Base-by-base conservation (phyloP, 257 asterid species). In the Echium plantagineum region DNA sequence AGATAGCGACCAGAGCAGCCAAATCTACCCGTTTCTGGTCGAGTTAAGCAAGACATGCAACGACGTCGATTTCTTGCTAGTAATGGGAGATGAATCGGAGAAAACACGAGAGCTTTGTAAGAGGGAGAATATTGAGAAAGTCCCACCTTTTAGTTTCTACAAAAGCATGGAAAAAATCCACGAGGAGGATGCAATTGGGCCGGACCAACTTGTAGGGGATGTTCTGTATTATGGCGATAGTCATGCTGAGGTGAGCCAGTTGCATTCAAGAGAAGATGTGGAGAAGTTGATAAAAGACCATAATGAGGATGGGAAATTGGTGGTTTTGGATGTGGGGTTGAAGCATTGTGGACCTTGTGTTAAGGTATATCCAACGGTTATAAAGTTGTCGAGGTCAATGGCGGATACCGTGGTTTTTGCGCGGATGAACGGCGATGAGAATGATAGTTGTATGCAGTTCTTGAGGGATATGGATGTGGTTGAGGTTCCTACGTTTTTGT, bases 311-410 rank as follows among this genome's bases (percentile, higher is more conserved):
- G 53, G 66, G 3, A 88, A 84, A 60, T 26, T 91, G 63, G 52
- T 91, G 24, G 98, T 91, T 19, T 68, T 91, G 5, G 98, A 91
- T 31, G 98, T 91, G 16, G 98, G 98, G 15, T 75, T 91, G 70
- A 91, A 91, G 72, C 90, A 91, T 74, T 91, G 98, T 31, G 98
- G 98, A 60, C 98, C 98, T 0, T 91, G 98, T 63, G 98, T 91
- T 0, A 91, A 91, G 79, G 96, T 91, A 0, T 91, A 91, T 59
- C 98, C 96, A 21, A 82, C 93, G 66, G 98, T 91, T 75, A 38
- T 91, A 0, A 91, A 88, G 79, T 75, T 91, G 67, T 91, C 98
- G 55, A 66, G 71, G 38, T 87, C 90, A 60, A 91, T 91, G 98
- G 73, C 61, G 35, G 98, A 85, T 19, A 38, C 81, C 21, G 98